Evolutionary conservation across 2,329 filamentous ascomycete genomes (phyloP), one percentile per base, ranked within the genome.

Genomic region (Phaeosphaeria sp.): DNA sequence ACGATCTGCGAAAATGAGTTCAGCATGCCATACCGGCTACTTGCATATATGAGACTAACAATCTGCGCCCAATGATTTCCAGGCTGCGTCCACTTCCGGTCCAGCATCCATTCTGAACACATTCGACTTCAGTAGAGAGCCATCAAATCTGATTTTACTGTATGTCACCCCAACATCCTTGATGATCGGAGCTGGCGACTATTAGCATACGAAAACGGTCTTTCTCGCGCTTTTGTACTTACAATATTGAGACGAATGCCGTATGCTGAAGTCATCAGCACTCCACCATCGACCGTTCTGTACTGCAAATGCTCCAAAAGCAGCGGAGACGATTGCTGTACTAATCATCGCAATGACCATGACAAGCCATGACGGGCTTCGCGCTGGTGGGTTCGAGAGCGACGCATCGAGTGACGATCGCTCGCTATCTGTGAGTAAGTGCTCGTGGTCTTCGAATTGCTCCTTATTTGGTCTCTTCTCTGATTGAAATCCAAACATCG

Each of bases 21-120:
- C n/a, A 55, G 44, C 30, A 46, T 25, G 23, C 21, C 25, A 30
- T 49, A 22, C 21, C 5, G 30, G 30, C 13, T 7, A 15, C 13
- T 36, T 13, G 30, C 3, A 17, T 30, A 13, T 25, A 13, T 27
- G 11, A 27, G 48, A 7, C 36, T 59, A 63, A 85, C 83, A 86
- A 22, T 85, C 80, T 3, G 81, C 76, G 7, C 84, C 84, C 0
- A 86, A 63, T 1, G 79, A 77, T 27, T 78, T 80, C 86, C 86
- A 89, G 0, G 85, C 86, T 10, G 79, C 80, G 60, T 89, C 86
- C 0, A 87, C 85, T 55, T 85, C 82, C 0, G 83, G 81, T 0
- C 82, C 67, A 2, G 79, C 82, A 33, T 79, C 76, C 54, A 80
- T 75, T 2, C 85, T 80, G 65, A 83, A 89, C 7, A 83, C 74